Evolutionary conservation across 2,329 filamentous ascomycete genomes (phyloP).

Genomic region (Botryotinia narcissicola): DNA sequence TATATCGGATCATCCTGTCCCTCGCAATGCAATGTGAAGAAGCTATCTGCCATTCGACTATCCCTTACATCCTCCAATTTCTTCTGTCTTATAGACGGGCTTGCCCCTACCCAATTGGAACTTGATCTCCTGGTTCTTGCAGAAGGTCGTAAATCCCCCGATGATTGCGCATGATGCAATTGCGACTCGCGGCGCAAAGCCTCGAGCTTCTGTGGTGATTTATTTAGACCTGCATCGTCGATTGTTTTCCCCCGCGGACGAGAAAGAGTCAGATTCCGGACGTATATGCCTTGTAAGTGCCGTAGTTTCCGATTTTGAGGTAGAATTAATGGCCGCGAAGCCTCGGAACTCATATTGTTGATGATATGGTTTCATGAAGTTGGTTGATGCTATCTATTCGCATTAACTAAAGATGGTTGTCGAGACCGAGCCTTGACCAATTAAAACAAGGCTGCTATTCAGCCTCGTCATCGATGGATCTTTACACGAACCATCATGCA

Average conservation of each 20-base stretch:
- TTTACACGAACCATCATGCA: not conserved
- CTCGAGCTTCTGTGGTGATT: conserved; percentile 60
- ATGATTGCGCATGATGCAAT: conserved; percentile 56
- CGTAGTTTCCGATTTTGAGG: conserved; percentile 82
- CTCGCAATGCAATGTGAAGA: conserved; percentile 78
- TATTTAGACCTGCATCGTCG: conserved; percentile 73
- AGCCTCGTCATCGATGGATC: not conserved
- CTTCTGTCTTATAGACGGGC: conserved; percentile 62
- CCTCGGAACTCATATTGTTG: conserved; percentile 36
- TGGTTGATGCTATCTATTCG: not conserved
- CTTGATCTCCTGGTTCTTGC: conserved; percentile 54
- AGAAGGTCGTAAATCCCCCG: conserved; percentile 47
- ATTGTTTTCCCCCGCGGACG: conserved; percentile 59
- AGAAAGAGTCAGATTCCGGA: conserved; percentile 78
- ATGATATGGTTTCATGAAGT: conserved; percentile 16
- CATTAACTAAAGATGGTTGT: not conserved
- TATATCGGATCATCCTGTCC: conserved; percentile 73
- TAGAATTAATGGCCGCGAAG: conserved; percentile 49
- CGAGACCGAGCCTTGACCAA: not conserved
- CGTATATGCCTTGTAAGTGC: conserved; percentile 80
- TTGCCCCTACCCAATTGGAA: conserved; percentile 60
- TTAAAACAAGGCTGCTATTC: not conserved
- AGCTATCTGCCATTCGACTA: conserved; percentile 76
- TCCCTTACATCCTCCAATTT: conserved; percentile 72
- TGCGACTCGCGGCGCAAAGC: conserved; percentile 47